Percentiles rank a stretch among this genome's conserved stretches.
Evolutionary conservation across 2,329 filamentous ascomycete genomes (phyloP).

Genomic region (Pseudogymnoascus sp.): DNA sequence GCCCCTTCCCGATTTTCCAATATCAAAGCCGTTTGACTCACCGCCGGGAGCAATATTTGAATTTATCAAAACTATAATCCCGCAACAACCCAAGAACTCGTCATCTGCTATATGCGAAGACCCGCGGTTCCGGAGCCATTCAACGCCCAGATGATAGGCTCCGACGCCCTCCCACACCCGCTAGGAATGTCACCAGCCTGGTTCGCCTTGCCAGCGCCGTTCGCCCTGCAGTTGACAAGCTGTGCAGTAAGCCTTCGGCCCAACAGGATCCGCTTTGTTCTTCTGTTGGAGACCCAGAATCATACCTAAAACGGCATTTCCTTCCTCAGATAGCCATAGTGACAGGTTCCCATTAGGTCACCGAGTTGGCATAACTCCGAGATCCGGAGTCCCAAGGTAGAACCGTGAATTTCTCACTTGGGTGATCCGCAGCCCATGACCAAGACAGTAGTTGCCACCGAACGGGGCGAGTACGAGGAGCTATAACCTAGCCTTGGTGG

Average conservation of each 20-base stretch:
- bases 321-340: background rate
- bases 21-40: background rate
- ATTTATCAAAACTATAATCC: background rate
- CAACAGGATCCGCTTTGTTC: background rate
- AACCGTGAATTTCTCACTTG: background rate
- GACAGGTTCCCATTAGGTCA: background rate
- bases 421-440: background rate
- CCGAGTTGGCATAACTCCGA: background rate
- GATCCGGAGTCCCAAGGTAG: background rate
- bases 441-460: background rate
- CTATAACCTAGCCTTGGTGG: background rate
- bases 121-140: background rate
- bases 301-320: background rate
- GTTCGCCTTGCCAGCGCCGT: background rate
- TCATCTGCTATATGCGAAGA: background rate
- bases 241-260: background rate
- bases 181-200: background rate
- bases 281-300: background rate
- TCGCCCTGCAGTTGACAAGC: background rate
- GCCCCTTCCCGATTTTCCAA: background rate
- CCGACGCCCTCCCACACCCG: background rate
- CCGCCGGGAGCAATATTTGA: background rate
- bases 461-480: background rate
- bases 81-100: background rate
- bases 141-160: background rate